phyloP scores from a whole-genome alignment of 768 basidiomycete species.

The Phylloporus rhodoxanthus region DNA sequence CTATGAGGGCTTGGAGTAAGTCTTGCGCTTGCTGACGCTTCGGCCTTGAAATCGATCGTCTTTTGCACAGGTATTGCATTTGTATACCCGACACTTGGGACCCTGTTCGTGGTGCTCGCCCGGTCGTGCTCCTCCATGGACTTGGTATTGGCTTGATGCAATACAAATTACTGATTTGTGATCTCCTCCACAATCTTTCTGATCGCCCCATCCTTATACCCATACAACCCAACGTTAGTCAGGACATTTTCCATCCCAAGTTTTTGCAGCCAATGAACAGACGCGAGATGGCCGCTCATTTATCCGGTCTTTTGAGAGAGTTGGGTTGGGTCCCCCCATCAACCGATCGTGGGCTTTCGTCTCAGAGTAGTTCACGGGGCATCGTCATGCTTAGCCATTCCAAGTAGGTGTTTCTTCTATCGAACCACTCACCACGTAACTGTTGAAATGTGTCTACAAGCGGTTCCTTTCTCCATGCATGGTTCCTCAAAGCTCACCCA shows the following conservation, averaged over 20 bases:
- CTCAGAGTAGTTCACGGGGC: slow-evolving; percentile 36
- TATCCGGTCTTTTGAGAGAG: slow-evolving; percentile 52
- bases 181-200: slow-evolving; percentile 50
- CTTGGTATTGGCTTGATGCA: slow-evolving; percentile 79
- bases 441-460: slow-evolving; percentile 30
- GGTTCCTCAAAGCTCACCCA: slow-evolving; percentile 79
- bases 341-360: slow-evolving; percentile 6
- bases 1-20: slow-evolving; percentile 68
- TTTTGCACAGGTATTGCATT: slow-evolving; percentile 56
- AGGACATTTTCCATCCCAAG: slow-evolving; percentile 71
- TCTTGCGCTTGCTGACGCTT: slow-evolving; percentile 3
- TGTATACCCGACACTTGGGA: slow-evolving; percentile 68
- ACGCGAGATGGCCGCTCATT: slow-evolving; percentile 47
- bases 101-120: slow-evolving; percentile 48
- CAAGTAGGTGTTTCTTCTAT: slow-evolving; percentile 47
- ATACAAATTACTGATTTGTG: slow-evolving; percentile 55
- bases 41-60: background rate
- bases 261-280: slow-evolving; percentile 70
- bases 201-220: slow-evolving; percentile 73
- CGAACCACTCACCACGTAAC: background rate
- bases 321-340: slow-evolving; percentile 57
- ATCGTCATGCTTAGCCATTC: slow-evolving; percentile 83
- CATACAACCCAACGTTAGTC: slow-evolving; percentile 82
- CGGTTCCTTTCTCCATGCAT: slow-evolving; percentile 80
- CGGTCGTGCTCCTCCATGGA: slow-evolving; percentile 83